Base-by-base conservation (phyloP, 2,329 filamentous ascomycete species). In the Mycocentrospora acerina region DNA sequence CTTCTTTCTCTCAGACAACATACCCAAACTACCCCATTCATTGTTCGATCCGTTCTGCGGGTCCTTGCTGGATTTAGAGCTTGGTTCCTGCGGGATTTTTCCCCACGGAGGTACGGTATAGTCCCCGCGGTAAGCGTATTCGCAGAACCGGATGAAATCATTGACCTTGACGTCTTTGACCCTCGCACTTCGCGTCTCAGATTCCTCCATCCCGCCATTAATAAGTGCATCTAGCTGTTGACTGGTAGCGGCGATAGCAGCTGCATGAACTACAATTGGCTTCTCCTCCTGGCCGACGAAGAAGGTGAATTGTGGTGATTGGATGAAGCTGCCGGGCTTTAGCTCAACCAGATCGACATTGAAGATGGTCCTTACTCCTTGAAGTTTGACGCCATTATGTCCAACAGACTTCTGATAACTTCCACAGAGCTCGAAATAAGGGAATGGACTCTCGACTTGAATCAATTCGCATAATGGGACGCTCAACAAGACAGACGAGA, bases 261-360 rank as follows among this genome's bases (percentile, higher is more conserved):
- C 48, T 24, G 49, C 37, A 49, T 57, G 53, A 16, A 57, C 48
- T 14, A 49, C 38, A 16, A 59, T 48, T 9, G 48, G 28, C 15
- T 50, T 51, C 29, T 29, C 35, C 17, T 46, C 48, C 13, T 48
- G 10, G 26, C 55, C 54, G 27, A 57, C 27, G 27, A 40, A 48
- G 42, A 59, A 59, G 35, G 53, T 59, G 26, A 56, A 59, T 38
- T 46, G 44, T 12, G 35, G 35, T 27, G 53, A 56, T 47, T 47
- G 44, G 33, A 56, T 48, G 35, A 55, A 30, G 29, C 54, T 57
- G 27, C 32, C 24, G 11, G 7, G 24, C 27, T 39, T 51, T 48
- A 49, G 48, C 37, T 48, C 29, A 37, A 30, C 24, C 28, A 27
- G 30, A 25, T 32, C 14, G 24, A 26, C 24, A n/a, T 27, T 41